Percentiles rank a stretch among this genome's conserved stretches.
phyloP scores from a whole-genome alignment of 345 rosid genomes.

The Melaleuca alternifolia region DNA sequence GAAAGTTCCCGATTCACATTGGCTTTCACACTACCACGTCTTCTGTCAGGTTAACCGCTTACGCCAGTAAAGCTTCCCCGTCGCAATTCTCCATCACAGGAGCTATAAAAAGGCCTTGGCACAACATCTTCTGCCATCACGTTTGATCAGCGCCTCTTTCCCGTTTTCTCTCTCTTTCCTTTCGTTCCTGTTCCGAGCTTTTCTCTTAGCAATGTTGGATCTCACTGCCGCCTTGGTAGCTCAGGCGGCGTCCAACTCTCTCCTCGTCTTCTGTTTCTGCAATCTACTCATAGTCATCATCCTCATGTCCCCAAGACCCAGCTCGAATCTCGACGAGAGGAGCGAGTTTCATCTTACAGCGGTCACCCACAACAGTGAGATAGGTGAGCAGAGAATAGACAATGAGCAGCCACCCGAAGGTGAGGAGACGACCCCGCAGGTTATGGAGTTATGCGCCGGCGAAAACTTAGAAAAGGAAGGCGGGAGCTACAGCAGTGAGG shows the following conservation, averaged over 20 bases:
- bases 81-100: constrained; percentile 1
- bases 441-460: not conserved
- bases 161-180: not conserved
- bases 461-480: not conserved
- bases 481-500: not conserved
- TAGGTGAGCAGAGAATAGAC: not conserved
- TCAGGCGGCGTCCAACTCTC: constrained; percentile 18
- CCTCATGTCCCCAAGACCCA: constrained; percentile 17
- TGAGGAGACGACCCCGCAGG: not conserved
- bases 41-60: not conserved
- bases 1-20: not conserved
- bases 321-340: not conserved
- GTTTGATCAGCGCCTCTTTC: not conserved
- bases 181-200: not conserved
- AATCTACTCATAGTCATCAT: constrained; percentile 17
- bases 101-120: not conserved
- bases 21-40: constrained; percentile 23
- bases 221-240: constrained; percentile 4
- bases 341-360: not conserved
- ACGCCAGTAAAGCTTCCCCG: constrained; percentile 12
- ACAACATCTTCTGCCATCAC: not conserved
- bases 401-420: not conserved
- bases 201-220: not conserved
- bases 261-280: constrained; percentile 24
- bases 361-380: not conserved